Conservation (phyloP, 2,329 filamentous ascomycete species). For the Helminthosporium solani region DNA sequence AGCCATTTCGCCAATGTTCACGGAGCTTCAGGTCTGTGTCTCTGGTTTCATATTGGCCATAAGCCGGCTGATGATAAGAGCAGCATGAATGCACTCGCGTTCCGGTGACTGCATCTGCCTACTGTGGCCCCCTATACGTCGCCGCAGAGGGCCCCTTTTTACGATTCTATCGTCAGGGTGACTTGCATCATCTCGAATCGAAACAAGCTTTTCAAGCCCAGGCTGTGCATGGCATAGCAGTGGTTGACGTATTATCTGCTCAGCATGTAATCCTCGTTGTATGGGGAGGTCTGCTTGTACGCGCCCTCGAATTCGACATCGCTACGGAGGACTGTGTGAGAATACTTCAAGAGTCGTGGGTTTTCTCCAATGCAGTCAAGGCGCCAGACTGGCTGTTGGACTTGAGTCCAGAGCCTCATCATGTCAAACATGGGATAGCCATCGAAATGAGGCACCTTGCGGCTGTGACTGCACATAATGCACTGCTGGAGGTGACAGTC, state of each 20-base stretch:
- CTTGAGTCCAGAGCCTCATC: constrained; percentile 20
- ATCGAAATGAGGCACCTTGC: constrained; percentile 16
- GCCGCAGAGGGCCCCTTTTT: constrained; percentile 48
- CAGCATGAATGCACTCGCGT: constrained; percentile 43
- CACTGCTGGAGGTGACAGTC: constrained; percentile 59
- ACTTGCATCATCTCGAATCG: constrained; percentile 25
- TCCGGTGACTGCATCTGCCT: constrained; percentile 50
- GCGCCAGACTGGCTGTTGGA: constrained; percentile 43
- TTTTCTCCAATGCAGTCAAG: constrained; percentile 21
- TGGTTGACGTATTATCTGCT: constrained; percentile 31
- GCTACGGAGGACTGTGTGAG: constrained; percentile 24
- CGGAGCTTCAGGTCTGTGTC: constrained; percentile 32
- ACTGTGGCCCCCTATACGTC: constrained; percentile 40
- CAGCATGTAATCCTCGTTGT: constrained; percentile 29
- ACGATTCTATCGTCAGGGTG: constrained; percentile 38
- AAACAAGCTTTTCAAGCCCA: constrained; percentile 65
- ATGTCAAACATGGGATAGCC: constrained; percentile 9
- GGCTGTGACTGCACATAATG: constrained; percentile 82
- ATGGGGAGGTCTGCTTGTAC: constrained; percentile 51
- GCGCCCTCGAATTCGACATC: constrained; percentile 36
- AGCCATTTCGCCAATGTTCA: constrained; percentile 37
- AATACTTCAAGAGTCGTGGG: constrained; percentile 13
- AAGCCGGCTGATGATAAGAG: constrained; percentile 18
- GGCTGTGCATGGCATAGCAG: constrained; percentile 70
- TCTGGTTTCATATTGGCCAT: background rate